Conservation (phyloP, 768 basidiomycete species). For the Leccinum boreale region DNA sequence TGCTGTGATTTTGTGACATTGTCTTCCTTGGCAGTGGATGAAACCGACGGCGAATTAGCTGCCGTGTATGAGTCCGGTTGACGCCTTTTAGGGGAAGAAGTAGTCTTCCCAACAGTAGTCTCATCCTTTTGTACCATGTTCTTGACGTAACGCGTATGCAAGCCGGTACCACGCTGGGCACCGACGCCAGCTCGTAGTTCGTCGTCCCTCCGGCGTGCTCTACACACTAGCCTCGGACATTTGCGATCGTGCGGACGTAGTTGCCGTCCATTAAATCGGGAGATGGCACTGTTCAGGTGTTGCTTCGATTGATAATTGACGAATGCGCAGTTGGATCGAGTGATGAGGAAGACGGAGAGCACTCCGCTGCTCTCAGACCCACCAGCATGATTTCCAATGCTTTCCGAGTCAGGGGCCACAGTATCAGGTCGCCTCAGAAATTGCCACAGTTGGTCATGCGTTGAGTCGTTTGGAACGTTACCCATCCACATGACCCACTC, state of each 20-base stretch:
- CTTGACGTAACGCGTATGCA: conserved; percentile 82
- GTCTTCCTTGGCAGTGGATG: conserved; percentile 40
- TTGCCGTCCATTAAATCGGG: conserved; percentile 65
- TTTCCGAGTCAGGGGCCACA: conserved; percentile 5
- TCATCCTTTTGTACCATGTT: conserved; percentile 47
- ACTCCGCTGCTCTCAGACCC: conserved; percentile 47
- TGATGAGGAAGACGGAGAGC: conserved; percentile 85
- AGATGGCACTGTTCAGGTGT: conserved; percentile 64
- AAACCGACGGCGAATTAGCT: conserved; percentile 17
- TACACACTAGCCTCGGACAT: conserved; percentile 80
- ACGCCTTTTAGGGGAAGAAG: background rate
- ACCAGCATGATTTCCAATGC: background rate
- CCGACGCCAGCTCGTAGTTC: conserved; percentile 89
- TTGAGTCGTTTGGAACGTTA: conserved; percentile 82
- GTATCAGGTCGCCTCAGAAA: conserved; percentile 59
- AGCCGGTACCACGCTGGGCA: conserved; percentile 79
- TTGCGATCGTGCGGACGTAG: conserved; percentile 69
- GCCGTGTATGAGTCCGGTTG: background rate
- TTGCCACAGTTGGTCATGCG: conserved; percentile 79
- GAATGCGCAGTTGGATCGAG: conserved; percentile 94
- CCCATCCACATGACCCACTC: conserved; percentile 98
- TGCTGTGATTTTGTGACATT: conserved; percentile 16
- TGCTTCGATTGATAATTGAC: conserved; percentile 75
- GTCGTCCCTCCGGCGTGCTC: conserved; percentile 76
- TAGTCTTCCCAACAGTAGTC: conserved; percentile 6